These are phyloP conservation scores for Aspergillus carlsbadensis DNA, from an alignment of 495 filamentous ascomycete species.

Conservation along the genomic window DNA sequence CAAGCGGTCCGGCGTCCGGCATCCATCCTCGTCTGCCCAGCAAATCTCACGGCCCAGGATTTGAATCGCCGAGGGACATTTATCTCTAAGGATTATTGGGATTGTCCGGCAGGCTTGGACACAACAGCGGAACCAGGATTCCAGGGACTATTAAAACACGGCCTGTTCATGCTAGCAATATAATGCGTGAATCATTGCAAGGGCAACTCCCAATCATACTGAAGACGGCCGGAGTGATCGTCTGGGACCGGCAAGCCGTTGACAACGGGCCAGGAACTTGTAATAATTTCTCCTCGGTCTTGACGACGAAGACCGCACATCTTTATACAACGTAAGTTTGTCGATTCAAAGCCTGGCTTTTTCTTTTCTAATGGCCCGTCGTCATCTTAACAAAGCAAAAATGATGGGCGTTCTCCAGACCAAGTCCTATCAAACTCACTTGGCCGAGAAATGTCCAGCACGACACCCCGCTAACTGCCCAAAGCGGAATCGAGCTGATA, in stretches of 20 bases:
- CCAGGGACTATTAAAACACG: background rate
- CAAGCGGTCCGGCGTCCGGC: background rate
- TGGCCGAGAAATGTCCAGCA: background rate
- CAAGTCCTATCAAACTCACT: background rate
- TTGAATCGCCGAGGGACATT: background rate
- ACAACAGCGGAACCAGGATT: background rate
- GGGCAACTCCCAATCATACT: background rate
- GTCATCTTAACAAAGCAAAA: no score
- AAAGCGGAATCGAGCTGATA: constrained; percentile 9
- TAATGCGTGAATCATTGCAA: background rate
- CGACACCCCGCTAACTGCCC: constrained; percentile 14
- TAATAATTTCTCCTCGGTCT: no score
- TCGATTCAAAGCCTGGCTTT: no score
- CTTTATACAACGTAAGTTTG: no score
- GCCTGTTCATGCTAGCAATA: background rate
- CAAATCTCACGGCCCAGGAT: background rate
- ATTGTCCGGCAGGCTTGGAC: background rate
- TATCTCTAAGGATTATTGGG: background rate
- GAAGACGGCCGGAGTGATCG: background rate
- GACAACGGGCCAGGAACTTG: background rate
- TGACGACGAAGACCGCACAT: no score
- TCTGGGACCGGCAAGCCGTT: constrained; percentile 16
- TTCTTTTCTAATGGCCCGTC: no score
- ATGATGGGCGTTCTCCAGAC: no score
- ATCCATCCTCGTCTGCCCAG: constrained; percentile 11